These are phyloP conservation scores for Hydnomerulius pinastri DNA, from an alignment of 768 basidiomycete genomes.

Conservation along the genomic window DNA sequence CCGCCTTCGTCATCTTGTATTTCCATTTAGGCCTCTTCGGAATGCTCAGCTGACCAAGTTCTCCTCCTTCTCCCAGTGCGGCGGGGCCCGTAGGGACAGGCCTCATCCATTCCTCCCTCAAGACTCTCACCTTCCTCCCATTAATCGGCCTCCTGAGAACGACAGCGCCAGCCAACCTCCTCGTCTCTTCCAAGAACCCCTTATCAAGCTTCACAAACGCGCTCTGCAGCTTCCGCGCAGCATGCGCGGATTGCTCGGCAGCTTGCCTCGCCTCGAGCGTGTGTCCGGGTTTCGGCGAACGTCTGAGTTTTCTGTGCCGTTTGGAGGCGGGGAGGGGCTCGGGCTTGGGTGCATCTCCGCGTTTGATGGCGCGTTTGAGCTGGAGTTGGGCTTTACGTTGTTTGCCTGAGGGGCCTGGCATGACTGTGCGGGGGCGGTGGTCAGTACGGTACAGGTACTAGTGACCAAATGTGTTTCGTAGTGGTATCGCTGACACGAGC, in stretches of 20 bases:
- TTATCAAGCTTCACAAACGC: conserved; percentile 65
- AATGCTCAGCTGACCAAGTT: conserved; percentile 10
- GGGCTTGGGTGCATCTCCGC: conserved; percentile 58
- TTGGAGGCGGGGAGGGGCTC: conserved; percentile 24
- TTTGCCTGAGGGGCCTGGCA: conserved; percentile 49
- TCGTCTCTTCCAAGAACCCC: conserved; percentile 61
- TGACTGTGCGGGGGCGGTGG: background rate
- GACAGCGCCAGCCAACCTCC: conserved; percentile 52
- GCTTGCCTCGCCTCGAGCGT: conserved; percentile 6
- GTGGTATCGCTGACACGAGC: too few species aligned
- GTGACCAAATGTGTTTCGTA: too few species aligned
- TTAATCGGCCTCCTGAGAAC: conserved; percentile 60
- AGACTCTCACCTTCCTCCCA: conserved; percentile 39
- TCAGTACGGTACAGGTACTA: too few species aligned
- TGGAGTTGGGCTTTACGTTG: conserved; percentile 73
- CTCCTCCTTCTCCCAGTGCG: conserved; percentile 30
- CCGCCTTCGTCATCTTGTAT: conserved; percentile 82
- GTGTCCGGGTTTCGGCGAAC: conserved; percentile 6
- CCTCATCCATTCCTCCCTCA: conserved; percentile 20
- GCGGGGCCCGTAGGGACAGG: conserved; percentile 1
- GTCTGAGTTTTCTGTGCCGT: conserved; percentile 9
- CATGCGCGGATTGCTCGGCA: conserved; percentile 38
- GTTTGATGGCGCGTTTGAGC: conserved; percentile 81
- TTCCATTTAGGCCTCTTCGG: conserved; percentile 86
- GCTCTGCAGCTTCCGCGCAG: conserved; percentile 62